These are phyloP conservation scores for Blastobotrys muscicola DNA, from an alignment of 805 yeast genomes.

Conservation along the genomic window DNA sequence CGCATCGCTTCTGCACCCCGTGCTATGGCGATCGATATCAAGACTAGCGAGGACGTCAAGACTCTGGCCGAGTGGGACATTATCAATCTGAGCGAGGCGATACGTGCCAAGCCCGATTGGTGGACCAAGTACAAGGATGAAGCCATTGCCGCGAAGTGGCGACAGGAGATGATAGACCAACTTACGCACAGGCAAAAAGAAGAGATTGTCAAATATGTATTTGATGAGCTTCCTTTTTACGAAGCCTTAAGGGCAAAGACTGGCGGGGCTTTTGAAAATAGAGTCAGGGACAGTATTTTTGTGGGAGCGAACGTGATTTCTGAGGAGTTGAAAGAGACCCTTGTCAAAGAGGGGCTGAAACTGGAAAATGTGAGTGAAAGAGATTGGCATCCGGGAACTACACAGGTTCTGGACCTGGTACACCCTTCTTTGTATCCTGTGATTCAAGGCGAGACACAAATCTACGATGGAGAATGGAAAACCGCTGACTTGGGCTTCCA, in stretches of 20 bases:
- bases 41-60: too few species aligned
- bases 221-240: too few species aligned
- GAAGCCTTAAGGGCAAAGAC: too few species aligned
- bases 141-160: slow-evolving; percentile 24
- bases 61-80: too few species aligned
- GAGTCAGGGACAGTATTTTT: slow-evolving; percentile 15
- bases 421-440: slow-evolving; percentile 35
- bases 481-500: not conserved
- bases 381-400: slow-evolving; percentile 33
- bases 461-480: not conserved
- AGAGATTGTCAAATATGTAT: too few species aligned
- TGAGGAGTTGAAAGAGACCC: slow-evolving; percentile 5
- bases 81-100: not conserved
- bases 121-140: slow-evolving; percentile 20
- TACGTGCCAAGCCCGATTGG: slow-evolving; percentile 28
- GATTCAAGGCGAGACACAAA: slow-evolving; percentile 20
- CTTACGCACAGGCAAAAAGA: too few species aligned
- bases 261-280: too few species aligned
- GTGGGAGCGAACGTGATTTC: slow-evolving; percentile 18
- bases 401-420: slow-evolving; percentile 32
- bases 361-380: slow-evolving; percentile 12
- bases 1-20: too few species aligned
- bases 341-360: slow-evolving; percentile 9
- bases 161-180: slow-evolving; percentile 16
- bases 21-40: too few species aligned